phyloP scores from a whole-genome alignment of 768 basidiomycete genomes.

The Tricholoma sp. region DNA sequence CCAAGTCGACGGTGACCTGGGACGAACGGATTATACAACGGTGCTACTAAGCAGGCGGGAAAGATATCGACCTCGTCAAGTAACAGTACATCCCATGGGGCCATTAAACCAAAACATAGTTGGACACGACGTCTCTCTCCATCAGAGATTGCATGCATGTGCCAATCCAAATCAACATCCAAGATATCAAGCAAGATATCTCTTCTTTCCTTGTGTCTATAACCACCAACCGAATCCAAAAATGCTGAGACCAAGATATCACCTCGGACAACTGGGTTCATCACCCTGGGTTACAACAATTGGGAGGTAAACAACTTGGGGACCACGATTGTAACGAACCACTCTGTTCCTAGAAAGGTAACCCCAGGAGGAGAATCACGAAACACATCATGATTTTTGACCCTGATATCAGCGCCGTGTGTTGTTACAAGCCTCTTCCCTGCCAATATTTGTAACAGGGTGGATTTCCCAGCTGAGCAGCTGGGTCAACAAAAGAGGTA shows the following conservation, averaged over 20 bases:
- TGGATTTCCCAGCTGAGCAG: conserved; percentile 84
- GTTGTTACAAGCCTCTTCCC: conserved; percentile 76
- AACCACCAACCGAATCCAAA: conserved; percentile 96
- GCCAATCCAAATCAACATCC: conserved; percentile 95
- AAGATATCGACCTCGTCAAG: conserved; percentile 76
- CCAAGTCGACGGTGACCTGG: conserved; percentile 94
- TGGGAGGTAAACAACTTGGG: not conserved
- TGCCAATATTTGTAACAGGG: conserved; percentile 87
- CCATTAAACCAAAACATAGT: conserved; percentile 94
- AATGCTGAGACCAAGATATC: conserved; percentile 93
- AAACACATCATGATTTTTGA: conserved; percentile 86
- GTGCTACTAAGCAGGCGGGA: conserved; percentile 4
- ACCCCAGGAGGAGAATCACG: conserved; percentile 78
- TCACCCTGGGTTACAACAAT: conserved; percentile 54
- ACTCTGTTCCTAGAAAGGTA: conserved; percentile 91
- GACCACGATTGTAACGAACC: conserved; percentile 41
- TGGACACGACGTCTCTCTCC: conserved; percentile 92
- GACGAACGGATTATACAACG: conserved; percentile 2
- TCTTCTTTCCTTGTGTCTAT: conserved; percentile 84
- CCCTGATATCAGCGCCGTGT: conserved; percentile 49
- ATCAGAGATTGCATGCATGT: conserved; percentile 93
- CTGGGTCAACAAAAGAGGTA: conserved; percentile 10
- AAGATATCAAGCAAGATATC: conserved; percentile 85
- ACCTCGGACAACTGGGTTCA: conserved; percentile 92
- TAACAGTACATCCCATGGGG: conserved; percentile 86